These are phyloP conservation scores for Bauhinia variegata DNA, from an alignment of 306 rosid genomes.

Conservation along the genomic window DNA sequence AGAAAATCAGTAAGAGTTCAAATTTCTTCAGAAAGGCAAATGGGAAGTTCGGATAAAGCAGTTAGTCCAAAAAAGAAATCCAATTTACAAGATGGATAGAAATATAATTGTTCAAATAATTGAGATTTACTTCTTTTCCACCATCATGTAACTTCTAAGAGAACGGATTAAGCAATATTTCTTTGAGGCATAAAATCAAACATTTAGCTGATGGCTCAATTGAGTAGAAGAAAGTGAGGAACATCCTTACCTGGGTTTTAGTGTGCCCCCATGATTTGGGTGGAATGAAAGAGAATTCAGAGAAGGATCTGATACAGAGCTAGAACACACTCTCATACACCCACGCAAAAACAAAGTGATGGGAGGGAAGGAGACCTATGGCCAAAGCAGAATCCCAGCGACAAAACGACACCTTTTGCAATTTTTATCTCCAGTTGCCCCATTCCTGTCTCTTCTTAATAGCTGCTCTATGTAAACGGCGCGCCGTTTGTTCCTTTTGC, in stretches of 20 bases:
- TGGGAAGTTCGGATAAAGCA: constrained; percentile 1
- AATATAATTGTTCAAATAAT: neutral
- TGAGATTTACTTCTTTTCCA: constrained; percentile 14
- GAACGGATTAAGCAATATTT: neutral
- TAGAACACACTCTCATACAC: too few relatives aligned
- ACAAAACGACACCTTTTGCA: neutral
- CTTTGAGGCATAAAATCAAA: constrained; percentile 38
- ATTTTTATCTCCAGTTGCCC: too few relatives aligned
- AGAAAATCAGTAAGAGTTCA: constrained; percentile 18
- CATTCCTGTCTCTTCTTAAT: too few relatives aligned
- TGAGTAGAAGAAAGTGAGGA: neutral
- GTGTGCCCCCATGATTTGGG: neutral
- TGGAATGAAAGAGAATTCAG: neutral
- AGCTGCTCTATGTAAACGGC: too few relatives aligned
- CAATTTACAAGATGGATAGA: neutral
- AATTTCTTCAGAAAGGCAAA: constrained; percentile 3
- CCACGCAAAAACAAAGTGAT: neutral
- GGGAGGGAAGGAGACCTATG: too few relatives aligned
- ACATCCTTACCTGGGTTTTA: constrained; percentile 11
- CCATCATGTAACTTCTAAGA: neutral
- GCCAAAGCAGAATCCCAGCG: too few relatives aligned
- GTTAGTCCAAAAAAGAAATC: neutral
- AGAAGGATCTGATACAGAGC: neutral
- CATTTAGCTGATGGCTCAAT: constrained; percentile 8
- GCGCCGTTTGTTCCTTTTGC: too few relatives aligned